Conservation (phyloP, 2,329 filamentous ascomycete genomes). For the Apiospora marii region DNA sequence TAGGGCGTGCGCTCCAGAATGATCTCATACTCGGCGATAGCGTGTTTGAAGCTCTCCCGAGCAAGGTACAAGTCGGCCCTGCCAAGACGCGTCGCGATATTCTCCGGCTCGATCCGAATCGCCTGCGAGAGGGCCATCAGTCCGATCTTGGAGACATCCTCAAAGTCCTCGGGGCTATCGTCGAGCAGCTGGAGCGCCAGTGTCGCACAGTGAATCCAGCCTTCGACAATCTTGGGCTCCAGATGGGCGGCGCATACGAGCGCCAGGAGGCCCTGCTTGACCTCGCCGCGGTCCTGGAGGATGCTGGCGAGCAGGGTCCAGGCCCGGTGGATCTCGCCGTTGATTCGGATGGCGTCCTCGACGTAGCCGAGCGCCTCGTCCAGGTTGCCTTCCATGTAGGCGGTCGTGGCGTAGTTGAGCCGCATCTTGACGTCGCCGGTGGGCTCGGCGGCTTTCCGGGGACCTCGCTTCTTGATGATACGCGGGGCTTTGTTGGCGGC, state of each 20-base stretch:
- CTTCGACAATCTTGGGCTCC: constrained; percentile 64
- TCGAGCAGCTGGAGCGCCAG: constrained; percentile 61
- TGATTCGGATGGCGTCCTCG: constrained; percentile 72
- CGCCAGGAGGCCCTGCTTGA: constrained; percentile 64
- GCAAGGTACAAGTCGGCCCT: constrained; percentile 66
- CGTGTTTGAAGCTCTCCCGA: constrained; percentile 53
- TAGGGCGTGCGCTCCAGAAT: constrained; percentile 60
- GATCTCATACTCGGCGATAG: constrained; percentile 64
- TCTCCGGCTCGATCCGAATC: constrained; percentile 63
- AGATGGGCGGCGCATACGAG: constrained; percentile 69
- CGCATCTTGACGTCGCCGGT: constrained; percentile 75
- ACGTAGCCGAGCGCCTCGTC: constrained; percentile 65
- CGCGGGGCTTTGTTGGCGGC: constrained; percentile 5
- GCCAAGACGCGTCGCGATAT: constrained; percentile 64
- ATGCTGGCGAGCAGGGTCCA: constrained; percentile 70
- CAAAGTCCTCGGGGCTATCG: constrained; percentile 53
- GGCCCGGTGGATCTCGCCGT: constrained; percentile 71
- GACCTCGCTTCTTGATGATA: constrained; percentile 48
- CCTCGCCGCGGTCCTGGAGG: constrained; percentile 66
- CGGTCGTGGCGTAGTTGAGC: constrained; percentile 71
- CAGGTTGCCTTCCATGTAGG: constrained; percentile 70
- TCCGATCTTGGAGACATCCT: constrained; percentile 60
- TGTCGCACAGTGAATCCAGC: constrained; percentile 67
- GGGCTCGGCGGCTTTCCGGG: constrained; percentile 70
- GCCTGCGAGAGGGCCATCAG: constrained; percentile 67